Evolutionary conservation across 306 rosid genomes (phyloP).

Genomic region (Quercus alba): DNA sequence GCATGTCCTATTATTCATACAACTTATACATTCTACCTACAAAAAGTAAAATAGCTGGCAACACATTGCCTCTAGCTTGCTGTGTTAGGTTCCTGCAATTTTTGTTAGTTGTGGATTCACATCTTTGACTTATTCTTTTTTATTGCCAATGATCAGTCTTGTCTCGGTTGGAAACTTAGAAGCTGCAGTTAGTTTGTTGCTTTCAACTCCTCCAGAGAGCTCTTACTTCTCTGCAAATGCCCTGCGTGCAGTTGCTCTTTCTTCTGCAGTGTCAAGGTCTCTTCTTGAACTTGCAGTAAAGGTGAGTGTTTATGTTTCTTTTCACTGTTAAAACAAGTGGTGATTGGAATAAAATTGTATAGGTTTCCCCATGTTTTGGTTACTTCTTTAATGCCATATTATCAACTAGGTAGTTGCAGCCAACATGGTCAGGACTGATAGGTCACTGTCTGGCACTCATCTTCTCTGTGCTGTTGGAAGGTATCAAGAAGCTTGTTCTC

Average conservation of each 20-base stretch:
- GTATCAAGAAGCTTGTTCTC: slow-evolving; percentile 99
- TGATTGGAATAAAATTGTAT: slow-evolving; percentile 12
- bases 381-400: neutral
- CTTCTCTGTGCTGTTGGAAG: slow-evolving; percentile 99
- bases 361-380: slow-evolving; percentile 19
- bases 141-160: slow-evolving; percentile 53
- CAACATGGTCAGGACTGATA: slow-evolving; percentile 97
- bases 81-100: neutral
- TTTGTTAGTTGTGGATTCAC: neutral
- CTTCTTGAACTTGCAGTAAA: slow-evolving; percentile 97
- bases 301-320: slow-evolving; percentile 50
- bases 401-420: slow-evolving; percentile 89
- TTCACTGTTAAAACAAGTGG: slow-evolving; percentile 20
- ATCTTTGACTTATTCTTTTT: slow-evolving; percentile 12
- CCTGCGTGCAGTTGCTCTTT: slow-evolving; percentile 93
- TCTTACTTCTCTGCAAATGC: slow-evolving; percentile 84
- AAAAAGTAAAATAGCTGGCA: neutral
- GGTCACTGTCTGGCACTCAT: slow-evolving; percentile 94
- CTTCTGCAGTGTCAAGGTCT: slow-evolving; percentile 90
- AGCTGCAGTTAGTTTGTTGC: slow-evolving; percentile 90
- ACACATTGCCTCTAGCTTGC: neutral
- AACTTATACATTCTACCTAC: neutral
- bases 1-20: neutral
- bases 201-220: slow-evolving; percentile 98
- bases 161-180: slow-evolving; percentile 89